phyloP scores from a whole-genome alignment of 768 basidiomycete genomes.

The Pulveroboletus sp. region DNA sequence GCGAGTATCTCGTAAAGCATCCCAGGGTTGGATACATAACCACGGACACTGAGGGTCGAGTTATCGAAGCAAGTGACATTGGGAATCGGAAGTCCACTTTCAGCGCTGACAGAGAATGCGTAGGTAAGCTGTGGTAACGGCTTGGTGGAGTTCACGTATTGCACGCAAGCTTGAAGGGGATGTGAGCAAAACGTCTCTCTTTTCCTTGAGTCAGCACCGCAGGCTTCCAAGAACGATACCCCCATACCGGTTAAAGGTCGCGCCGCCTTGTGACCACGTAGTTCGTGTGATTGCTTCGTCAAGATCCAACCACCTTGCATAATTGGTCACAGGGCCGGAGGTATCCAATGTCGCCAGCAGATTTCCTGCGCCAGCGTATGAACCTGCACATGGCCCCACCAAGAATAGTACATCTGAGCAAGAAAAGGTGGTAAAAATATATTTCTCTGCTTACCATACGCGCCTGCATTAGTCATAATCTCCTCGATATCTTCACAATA shows the following conservation, averaged over 20 bases:
- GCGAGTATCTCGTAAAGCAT: constrained; percentile 71
- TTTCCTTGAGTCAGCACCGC: constrained; percentile 1
- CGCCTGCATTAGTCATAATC: constrained; percentile 53
- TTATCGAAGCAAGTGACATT: constrained; percentile 60
- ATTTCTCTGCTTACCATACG: constrained; percentile 48
- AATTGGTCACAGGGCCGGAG: constrained; percentile 38
- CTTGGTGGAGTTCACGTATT: constrained; percentile 45
- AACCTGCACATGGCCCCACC: constrained; percentile 44
- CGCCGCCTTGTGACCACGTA: constrained; percentile 54
- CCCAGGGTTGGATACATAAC: constrained; percentile 48
- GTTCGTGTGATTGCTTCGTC: constrained; percentile 59
- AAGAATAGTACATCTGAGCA: not conserved
- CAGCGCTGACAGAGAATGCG: constrained; percentile 45
- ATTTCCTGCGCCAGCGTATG: constrained; percentile 65
- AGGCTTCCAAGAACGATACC: not conserved
- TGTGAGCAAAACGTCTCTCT: constrained; percentile 68
- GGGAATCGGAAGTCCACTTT: constrained; percentile 50
- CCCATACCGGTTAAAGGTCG: constrained; percentile 47
- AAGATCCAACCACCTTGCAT: constrained; percentile 67
- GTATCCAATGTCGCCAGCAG: constrained; percentile 49
- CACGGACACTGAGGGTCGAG: constrained; percentile 53
- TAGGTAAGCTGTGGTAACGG: constrained; percentile 43
- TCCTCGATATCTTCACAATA: constrained; percentile 45
- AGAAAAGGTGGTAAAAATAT: not conserved
- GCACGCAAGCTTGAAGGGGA: constrained; percentile 57